phyloP scores from a whole-genome alignment of 139 green algal species.

The Closterium sp. region DNA sequence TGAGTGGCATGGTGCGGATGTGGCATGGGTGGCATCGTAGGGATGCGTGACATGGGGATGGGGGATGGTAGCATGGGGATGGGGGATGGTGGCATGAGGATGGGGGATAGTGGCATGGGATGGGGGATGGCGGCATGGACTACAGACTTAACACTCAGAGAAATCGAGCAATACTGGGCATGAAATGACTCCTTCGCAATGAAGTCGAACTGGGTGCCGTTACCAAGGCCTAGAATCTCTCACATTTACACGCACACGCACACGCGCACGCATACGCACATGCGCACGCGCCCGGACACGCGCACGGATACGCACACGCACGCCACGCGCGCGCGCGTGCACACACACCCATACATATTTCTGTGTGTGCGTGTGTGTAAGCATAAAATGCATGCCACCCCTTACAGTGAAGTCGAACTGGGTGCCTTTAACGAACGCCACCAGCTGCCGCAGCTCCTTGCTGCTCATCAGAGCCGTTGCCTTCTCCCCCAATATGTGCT shows the following conservation, averaged over 20 bases:
- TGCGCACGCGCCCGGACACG: background rate
- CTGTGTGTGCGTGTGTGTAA: background rate
- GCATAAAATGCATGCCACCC: background rate
- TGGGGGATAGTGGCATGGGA: no score
- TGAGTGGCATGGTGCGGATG: background rate
- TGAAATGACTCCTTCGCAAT: background rate
- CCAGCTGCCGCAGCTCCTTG: constrained; percentile 45
- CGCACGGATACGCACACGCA: background rate
- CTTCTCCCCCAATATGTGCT: constrained; percentile 46
- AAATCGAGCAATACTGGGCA: no score
- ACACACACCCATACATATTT: background rate
- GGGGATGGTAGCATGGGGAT: no score
- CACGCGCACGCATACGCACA: background rate
- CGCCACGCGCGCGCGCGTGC: no score
- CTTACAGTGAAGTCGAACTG: constrained; percentile 50
- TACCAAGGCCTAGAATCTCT: background rate
- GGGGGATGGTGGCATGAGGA: no score
- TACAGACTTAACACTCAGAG: no score
- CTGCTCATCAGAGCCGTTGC: constrained; percentile 16
- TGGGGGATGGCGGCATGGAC: no score
- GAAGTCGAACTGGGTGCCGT: background rate
- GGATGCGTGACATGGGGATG: background rate
- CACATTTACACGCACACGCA: background rate
- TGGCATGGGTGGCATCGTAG: background rate
- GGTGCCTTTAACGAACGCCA: constrained; percentile 47